Percentiles rank a stretch among this genome's conserved stretches.
phyloP scores from a whole-genome alignment of 495 filamentous ascomycete species.

The Penicillium turbatum region DNA sequence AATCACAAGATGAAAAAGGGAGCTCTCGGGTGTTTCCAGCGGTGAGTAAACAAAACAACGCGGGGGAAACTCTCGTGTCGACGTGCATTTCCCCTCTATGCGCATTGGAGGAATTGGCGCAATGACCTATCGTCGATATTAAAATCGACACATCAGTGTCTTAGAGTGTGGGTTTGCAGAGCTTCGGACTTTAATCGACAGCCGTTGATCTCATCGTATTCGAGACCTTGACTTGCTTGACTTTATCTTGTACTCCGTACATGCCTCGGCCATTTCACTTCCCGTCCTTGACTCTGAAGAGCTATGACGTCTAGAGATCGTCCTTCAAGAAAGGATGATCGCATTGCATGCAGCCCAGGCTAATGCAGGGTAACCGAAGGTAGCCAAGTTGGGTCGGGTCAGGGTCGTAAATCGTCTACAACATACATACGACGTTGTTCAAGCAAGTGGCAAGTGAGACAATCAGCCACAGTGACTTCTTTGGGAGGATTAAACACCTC shows the following conservation, averaged over 20 bases:
- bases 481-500: too few relatives aligned
- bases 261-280: not conserved
- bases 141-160: not conserved
- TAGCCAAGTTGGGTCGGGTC: not conserved
- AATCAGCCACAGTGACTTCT: not conserved
- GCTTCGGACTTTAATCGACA: not conserved
- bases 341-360: not conserved
- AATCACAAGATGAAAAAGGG: slow-evolving; percentile 5
- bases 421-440: too few relatives aligned
- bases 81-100: not conserved
- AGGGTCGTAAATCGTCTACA: too few relatives aligned
- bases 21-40: not conserved
- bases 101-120: not conserved
- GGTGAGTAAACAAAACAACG: not conserved
- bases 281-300: too few relatives aligned
- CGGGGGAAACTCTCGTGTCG: not conserved
- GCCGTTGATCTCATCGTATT: slow-evolving; percentile 1
- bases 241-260: too few relatives aligned
- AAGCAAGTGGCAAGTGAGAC: too few relatives aligned
- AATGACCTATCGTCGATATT: not conserved
- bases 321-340: not conserved
- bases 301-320: not conserved
- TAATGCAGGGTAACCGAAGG: not conserved
- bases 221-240: too few relatives aligned
- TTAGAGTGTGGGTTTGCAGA: not conserved